These are phyloP conservation scores for Millerozyma acaciae DNA, from an alignment of 805 yeast genomes.

Conservation along the genomic window DNA sequence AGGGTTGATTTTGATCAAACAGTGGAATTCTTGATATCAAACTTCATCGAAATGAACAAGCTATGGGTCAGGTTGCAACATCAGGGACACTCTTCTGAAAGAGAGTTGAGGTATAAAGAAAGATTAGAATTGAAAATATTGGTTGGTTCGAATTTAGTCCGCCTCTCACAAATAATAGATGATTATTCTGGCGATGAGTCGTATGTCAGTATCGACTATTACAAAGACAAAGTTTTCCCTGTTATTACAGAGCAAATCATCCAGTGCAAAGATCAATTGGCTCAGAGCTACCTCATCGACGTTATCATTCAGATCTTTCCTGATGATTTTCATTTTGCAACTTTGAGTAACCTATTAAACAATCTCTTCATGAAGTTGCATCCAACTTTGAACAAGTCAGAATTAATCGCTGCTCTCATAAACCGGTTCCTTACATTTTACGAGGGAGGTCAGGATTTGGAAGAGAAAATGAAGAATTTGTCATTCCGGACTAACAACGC, in stretches of 20 bases:
- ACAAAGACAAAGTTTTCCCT: slow-evolving; percentile 62
- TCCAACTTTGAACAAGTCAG: slow-evolving; percentile 66
- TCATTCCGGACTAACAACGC: slow-evolving; percentile 3
- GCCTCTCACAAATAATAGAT: slow-evolving; percentile 80
- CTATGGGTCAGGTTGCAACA: slow-evolving; percentile 96
- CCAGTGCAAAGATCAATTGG: slow-evolving; percentile 86
- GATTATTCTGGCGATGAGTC: slow-evolving; percentile 50
- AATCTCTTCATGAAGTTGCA: slow-evolving; percentile 62
- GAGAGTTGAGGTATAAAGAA: slow-evolving; percentile 68
- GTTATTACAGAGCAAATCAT: slow-evolving; percentile 82
- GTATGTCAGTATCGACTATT: slow-evolving; percentile 27
- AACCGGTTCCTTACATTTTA: slow-evolving; percentile 60
- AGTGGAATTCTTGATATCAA: slow-evolving; percentile 73
- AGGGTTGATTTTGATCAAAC: slow-evolving; percentile 54
- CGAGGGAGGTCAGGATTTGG: slow-evolving; percentile 18
- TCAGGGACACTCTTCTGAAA: slow-evolving; percentile 87
- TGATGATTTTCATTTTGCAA: slow-evolving; percentile 78
- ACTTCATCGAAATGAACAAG: slow-evolving; percentile 96
- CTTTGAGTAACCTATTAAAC: slow-evolving; percentile 60
- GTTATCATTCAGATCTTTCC: slow-evolving; percentile 94
- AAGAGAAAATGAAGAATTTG: slow-evolving; percentile 4
- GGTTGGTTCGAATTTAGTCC: slow-evolving; percentile 88
- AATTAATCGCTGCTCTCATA: slow-evolving; percentile 65
- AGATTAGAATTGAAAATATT: slow-evolving; percentile 85
- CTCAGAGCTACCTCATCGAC: slow-evolving; percentile 88